phyloP scores from a whole-genome alignment of 306 rosid species.

The Psophocarpus tetragonolobus region DNA sequence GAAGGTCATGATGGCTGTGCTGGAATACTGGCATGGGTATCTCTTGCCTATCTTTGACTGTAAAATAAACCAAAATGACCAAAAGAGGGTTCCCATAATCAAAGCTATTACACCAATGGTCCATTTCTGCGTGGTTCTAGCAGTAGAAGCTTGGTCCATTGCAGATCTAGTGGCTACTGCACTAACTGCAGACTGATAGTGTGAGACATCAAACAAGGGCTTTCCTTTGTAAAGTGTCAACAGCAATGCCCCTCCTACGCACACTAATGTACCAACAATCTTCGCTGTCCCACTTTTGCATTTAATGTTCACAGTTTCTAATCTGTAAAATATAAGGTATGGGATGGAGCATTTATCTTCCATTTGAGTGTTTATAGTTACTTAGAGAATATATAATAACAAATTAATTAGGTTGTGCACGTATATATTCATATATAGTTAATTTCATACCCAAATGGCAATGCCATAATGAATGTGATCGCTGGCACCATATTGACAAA shows the following conservation, averaged over 20 bases:
- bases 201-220: constrained; percentile 47
- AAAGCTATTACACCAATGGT: constrained; percentile 69
- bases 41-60: constrained; percentile 72
- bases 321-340: constrained; percentile 42
- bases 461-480: constrained; percentile 73
- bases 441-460: constrained; percentile 73
- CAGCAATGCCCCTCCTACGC: constrained; percentile 68
- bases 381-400: not conserved
- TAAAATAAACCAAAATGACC: constrained; percentile 87
- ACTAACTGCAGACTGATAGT: constrained; percentile 12
- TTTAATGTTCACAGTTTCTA: constrained; percentile 74
- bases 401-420: not conserved
- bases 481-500: constrained; percentile 79
- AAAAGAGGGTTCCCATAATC: constrained; percentile 64
- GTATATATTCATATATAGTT: too few relatives aligned
- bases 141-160: constrained; percentile 21
- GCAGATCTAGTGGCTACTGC: constrained; percentile 40
- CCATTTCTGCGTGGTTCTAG: constrained; percentile 57
- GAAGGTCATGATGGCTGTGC: constrained; percentile 91
- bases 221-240: constrained; percentile 71
- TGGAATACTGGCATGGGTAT: constrained; percentile 80
- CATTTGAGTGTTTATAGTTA: not conserved
- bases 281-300: constrained; percentile 76
- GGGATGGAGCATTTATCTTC: not conserved
- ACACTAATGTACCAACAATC: constrained; percentile 68